Base-by-base conservation (phyloP, 2,329 filamentous ascomycete species). In the Phyllosticta ampelicida region DNA sequence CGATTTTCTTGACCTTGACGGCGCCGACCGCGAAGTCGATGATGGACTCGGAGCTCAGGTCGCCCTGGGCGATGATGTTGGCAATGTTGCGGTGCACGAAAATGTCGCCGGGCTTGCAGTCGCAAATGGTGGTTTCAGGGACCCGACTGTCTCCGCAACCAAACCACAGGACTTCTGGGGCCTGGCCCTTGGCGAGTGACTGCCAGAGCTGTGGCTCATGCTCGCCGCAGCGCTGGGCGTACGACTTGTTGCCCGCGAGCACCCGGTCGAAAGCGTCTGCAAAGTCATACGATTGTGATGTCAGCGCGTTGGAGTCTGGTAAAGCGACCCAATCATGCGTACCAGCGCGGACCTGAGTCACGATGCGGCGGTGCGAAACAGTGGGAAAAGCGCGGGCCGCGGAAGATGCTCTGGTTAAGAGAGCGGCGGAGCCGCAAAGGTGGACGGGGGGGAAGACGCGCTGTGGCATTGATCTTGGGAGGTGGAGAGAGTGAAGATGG, bases 81-180 rank as follows among this genome's bases (percentile, higher is more conserved):
- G 88, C 89, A 70, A 95, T 91, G 77, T 95, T 95, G 70, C 90
- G 87, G 77, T 95, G 89, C 55, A 90, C 86, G 71, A 95, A 95
- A 64, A 95, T 85, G 66, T 95, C 89, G 60, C 90, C 89, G 2
- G 89, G 88, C 67, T 89, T 80, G 60, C 90, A 79, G 66, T 86
- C 85, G 26, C 91, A 80, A 67, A 95, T 80, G 53, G 85, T 90
- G 5, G 88, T 92, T 73, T 94, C 90, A 1, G 90, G 89, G 64
- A 89, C 86, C 63, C 90, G 87, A 48, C 86, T 89, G 76, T 95
- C 90, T 66, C 88, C 87, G 75, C 90, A 95, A 60, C 90, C 90
- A 63, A 95, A 81, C 89, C 89, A 95, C 60, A 95, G 78, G 62
- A 86, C 84, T 61, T 79, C 74, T 9, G 85, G 84, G 1, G 79